phyloP scores from a whole-genome alignment of 2,329 filamentous ascomycete species.

The Claviceps sp. region DNA sequence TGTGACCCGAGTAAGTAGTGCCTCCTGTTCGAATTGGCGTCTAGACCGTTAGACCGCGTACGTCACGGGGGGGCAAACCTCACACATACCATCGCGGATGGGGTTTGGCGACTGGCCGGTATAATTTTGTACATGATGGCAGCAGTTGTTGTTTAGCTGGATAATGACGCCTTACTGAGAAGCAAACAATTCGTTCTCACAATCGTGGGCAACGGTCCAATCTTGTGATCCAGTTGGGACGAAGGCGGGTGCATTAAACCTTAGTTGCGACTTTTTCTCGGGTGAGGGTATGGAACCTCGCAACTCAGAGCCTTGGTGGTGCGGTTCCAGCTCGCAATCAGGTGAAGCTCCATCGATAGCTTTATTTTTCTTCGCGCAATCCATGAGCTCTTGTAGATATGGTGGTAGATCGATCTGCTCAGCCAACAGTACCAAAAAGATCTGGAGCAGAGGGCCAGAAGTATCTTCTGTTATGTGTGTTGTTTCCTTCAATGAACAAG shows the following conservation, averaged over 20 bases:
- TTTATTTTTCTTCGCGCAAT: background rate
- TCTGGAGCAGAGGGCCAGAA: slow-evolving; percentile 2
- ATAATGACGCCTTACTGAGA: background rate
- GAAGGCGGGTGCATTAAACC: background rate
- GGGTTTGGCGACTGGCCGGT: slow-evolving; percentile 1
- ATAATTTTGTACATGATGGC: background rate
- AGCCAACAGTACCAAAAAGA: slow-evolving; percentile 2
- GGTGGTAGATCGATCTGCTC: background rate
- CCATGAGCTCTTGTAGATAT: background rate
- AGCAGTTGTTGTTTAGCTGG: background rate
- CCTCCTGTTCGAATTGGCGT: background rate
- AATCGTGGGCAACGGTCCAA: background rate
- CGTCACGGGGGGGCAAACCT: slow-evolving; percentile 2
- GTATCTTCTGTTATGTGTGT: background rate
- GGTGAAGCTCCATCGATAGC: background rate
- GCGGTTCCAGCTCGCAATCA: background rate
- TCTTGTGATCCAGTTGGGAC: background rate
- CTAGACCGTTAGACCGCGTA: slow-evolving; percentile 2
- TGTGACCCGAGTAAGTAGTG: background rate
- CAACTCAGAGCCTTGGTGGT: background rate
- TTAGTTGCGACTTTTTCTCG: background rate
- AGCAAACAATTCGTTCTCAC: background rate
- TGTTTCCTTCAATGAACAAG: slow-evolving; percentile 5
- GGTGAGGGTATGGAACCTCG: background rate
- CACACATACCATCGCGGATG: background rate